These are phyloP conservation scores for Metarhizium guizhouense DNA, from an alignment of 2,329 filamentous ascomycete genomes.

Conservation along the genomic window DNA sequence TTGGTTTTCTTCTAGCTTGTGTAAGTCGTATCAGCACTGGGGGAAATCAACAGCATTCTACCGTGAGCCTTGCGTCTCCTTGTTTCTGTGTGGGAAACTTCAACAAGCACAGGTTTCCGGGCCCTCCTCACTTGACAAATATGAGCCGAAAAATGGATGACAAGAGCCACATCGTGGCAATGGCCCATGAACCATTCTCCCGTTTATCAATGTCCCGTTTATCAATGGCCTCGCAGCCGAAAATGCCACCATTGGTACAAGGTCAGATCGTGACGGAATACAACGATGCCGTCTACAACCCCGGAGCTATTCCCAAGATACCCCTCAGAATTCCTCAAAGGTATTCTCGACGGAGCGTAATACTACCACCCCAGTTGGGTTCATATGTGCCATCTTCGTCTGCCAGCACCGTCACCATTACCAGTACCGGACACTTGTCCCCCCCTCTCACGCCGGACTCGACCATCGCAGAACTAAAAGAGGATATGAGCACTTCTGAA, in stretches of 20 bases:
- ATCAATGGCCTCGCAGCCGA: conserved; percentile 15
- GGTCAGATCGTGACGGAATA: conserved; percentile 28
- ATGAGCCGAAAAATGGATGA: neutral
- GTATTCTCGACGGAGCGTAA: conserved; percentile 15
- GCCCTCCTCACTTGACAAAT: neutral
- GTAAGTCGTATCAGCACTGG: too few relatives aligned
- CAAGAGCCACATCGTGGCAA: neutral
- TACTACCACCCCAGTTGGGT: conserved; percentile 3
- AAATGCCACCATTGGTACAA: conserved; percentile 19
- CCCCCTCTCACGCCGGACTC: conserved; percentile 2
- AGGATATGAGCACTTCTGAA: conserved; percentile 7
- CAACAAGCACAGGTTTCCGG: too few relatives aligned
- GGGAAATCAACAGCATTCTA: too few relatives aligned
- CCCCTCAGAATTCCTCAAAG: conserved; percentile 22
- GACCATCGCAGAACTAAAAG: neutral
- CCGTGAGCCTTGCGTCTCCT: too few relatives aligned
- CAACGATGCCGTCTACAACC: conserved; percentile 10
- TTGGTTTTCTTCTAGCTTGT: too few relatives aligned
- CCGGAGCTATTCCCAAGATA: conserved; percentile 13
- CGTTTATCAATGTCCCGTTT: conserved; percentile 10
- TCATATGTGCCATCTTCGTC: conserved; percentile 15
- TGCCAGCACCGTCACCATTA: conserved; percentile 7
- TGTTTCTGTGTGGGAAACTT: too few relatives aligned
- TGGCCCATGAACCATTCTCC: conserved; percentile 4
- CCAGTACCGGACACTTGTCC: conserved; percentile 6